Base-by-base conservation (phyloP, 805 yeast genomes). In the Candida odintsovae region DNA sequence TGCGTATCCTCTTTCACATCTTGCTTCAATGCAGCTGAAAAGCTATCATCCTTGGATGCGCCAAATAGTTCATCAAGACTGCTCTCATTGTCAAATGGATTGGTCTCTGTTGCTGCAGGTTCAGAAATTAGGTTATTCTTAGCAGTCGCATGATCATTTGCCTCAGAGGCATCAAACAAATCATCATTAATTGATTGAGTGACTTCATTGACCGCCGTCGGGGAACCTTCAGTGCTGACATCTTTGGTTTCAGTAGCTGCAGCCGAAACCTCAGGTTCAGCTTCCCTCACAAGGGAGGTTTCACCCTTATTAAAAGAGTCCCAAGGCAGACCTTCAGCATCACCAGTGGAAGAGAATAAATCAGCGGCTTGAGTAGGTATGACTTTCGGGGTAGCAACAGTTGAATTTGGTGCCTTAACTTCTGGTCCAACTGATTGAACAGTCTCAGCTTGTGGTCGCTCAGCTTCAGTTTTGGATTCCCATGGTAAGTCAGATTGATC, bases 271-370 rank as follows among this genome's bases (percentile, higher is more conserved):
- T 33, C 36, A n/a, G 11, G 19, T 10, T 33, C 36, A 33, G 16
- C 20, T 18, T 33, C 36, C 36, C 15, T 33, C 18, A 3, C 13
- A 10, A 20, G 20, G 15, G 7, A 16, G 9, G 36, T 9, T 33
- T 33, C 36, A 72, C 35, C 59, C 62, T 29, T 31, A 15, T 20
- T 42, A 15, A 43, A 19, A 3, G 48, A 13, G 19, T 37, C 41
- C 42, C 20, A 33, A 33, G 5, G 20, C 3, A 18, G 20, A 12
- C 20, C 12, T 10, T 18, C 20, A 8, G 11, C 6, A 33, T 33
- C 20, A 5, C 12, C 36, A 33, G 18, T 16, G 7, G 36, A 20
- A 13, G 36, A 16, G 20, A 33, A 33, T 12, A 18, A 18, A 33
- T 33, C 20, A 33, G 15, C 20, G 8, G 20, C 20, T 16, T n/a